Base-by-base conservation (phyloP, 345 rosid species). In the Crucihimalaya himalaica region DNA sequence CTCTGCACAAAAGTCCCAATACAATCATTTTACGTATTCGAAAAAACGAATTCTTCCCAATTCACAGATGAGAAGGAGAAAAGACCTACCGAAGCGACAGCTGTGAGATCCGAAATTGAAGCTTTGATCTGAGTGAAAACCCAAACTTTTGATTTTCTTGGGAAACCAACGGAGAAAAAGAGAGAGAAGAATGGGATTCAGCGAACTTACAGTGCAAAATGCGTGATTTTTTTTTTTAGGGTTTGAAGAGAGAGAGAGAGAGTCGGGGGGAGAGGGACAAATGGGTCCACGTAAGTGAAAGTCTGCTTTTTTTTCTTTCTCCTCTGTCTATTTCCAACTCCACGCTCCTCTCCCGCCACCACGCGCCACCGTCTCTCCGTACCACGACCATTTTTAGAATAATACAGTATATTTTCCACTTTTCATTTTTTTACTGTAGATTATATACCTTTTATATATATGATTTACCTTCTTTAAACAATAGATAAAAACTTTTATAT, bases 101-200 rank as follows among this genome's bases (percentile, higher is more conserved):
- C 56, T 82, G 83, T 79, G 69, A 82, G 83, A 82, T 82, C 81
- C 73, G 73, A 77, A 67, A 39, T 46, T 43, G 43, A 53, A 31
- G 61, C 65, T 82, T 35, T 60, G 81, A 68, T 39, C 55, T 48
- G 34, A 63, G 59, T 53, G 71, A 42, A 20, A 31, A 31, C 11
- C 39, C 39, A 10, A 35, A 2, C 12, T 35, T 35, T 10, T 35
- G 59, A 18, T 51, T 53, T 69, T 80, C 81, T 83, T 50, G 78
- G 75, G 74, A 78, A 72, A 32, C 57, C 67, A 63, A 65, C 78
- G 25, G 48, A 29, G 29, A 50, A 25, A 62, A 1, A 46, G 29
- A 58, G 23, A 55, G 58, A 74, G 4, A 34, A 45, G 21, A 29
- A 45, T 8, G 25, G 40, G 77, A 78, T 71, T 47, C 63, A 47